Conservation (phyloP, 106 monocot genomes). For the Apostasia shenzhenica region DNA sequence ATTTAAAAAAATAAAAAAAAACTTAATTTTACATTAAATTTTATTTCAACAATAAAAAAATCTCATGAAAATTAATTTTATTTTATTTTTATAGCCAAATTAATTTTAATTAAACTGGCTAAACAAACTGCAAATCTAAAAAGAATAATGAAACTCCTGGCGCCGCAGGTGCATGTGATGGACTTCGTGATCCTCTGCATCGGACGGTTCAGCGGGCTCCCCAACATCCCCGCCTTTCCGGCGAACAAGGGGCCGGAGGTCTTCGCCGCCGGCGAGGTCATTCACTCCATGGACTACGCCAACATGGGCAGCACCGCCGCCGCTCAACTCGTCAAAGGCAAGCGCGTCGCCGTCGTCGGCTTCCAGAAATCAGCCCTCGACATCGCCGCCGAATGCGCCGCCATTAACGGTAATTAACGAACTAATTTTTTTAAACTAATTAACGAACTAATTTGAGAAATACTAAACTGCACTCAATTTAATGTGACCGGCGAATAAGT, state of each 20-base stretch:
- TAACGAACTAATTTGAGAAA: not conserved
- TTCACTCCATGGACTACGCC: slow-evolving; percentile 57
- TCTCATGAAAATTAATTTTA: too few relatives aligned
- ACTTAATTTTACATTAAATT: too few relatives aligned
- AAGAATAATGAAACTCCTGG: too few relatives aligned
- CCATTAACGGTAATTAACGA: slow-evolving; percentile 29
- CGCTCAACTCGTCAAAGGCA: slow-evolving; percentile 26
- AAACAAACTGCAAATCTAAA: too few relatives aligned
- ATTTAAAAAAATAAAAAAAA: too few relatives aligned
- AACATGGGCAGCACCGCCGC: slow-evolving; percentile 30
- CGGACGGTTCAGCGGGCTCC: slow-evolving; percentile 47
- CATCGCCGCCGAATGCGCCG: slow-evolving; percentile 45
- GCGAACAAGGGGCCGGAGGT: slow-evolving; percentile 36
- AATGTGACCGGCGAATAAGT: not conserved
- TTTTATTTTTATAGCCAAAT: too few relatives aligned
- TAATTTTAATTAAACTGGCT: too few relatives aligned
- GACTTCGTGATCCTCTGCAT: slow-evolving; percentile 54
- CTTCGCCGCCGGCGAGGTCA: slow-evolving; percentile 35
- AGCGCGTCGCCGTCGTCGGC: slow-evolving; percentile 51
- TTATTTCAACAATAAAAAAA: too few relatives aligned
- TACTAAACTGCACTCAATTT: too few relatives aligned
- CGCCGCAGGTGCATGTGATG: slow-evolving; percentile 25
- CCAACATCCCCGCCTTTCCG: slow-evolving; percentile 47
- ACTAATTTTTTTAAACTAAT: not conserved
- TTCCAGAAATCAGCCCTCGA: slow-evolving; percentile 48